Conservation (phyloP, 441 rosid species). For the Dalechampia spathulata region DNA sequence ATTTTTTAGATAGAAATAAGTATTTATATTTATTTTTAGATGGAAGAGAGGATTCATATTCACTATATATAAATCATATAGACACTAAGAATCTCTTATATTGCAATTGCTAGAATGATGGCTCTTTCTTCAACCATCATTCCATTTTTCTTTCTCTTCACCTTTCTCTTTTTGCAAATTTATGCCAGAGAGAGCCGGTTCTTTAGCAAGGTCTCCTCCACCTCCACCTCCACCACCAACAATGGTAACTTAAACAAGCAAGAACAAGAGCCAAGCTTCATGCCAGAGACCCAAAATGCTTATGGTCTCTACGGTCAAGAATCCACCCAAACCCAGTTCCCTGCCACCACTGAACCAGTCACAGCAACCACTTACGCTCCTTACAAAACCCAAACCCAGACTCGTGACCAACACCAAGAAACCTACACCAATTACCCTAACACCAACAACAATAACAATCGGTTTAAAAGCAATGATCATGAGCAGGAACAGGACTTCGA, state of each 20-base stretch:
- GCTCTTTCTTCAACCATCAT: constrained; percentile 34
- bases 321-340: constrained; percentile 13
- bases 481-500: constrained; percentile 24
- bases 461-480: constrained; percentile 12
- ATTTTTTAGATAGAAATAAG: too few species aligned
- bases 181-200: constrained; percentile 66
- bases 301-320: constrained; percentile 54
- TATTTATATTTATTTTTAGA: too few species aligned
- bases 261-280: constrained; percentile 38
- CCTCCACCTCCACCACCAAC: constrained; percentile 12
- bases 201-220: constrained; percentile 49
- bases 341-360: constrained; percentile 20
- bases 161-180: constrained; percentile 31
- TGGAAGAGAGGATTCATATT: too few species aligned
- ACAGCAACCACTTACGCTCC: constrained; percentile 8
- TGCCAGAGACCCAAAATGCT: constrained; percentile 38
- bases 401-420: constrained; percentile 13
- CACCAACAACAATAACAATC: constrained; percentile 11
- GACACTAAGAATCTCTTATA: not conserved
- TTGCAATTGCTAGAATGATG: constrained; percentile 19
- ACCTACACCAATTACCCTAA: constrained; percentile 13
- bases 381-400: constrained; percentile 13
- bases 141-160: constrained; percentile 23
- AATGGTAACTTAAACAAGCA: constrained; percentile 17
- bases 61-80: too few species aligned